Evolutionary conservation across 1,284 basidiomycete species (phyloP).

Genomic region (Inonotus hispidus): DNA sequence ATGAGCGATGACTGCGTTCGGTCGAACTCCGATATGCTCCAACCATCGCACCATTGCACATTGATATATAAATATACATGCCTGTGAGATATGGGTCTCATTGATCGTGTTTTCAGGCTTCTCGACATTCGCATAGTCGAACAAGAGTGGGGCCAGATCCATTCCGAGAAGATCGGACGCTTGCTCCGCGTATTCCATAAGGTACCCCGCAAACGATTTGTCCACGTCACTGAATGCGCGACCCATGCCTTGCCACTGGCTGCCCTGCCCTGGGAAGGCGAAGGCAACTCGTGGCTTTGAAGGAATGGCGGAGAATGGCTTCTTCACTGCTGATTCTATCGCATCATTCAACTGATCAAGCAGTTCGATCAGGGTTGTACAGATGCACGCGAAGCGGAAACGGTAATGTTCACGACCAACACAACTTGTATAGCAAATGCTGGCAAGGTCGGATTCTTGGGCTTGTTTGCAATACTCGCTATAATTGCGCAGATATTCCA

Average conservation of each 20-base stretch:
- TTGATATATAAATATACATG: slow-evolving; percentile 34
- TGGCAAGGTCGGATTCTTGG: slow-evolving; percentile 25
- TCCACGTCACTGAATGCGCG: slow-evolving; percentile 28
- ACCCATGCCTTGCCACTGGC: slow-evolving; percentile 34
- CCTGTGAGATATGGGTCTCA: slow-evolving; percentile 30
- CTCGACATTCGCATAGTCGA: slow-evolving; percentile 23
- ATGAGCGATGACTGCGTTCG: slow-evolving; percentile 31
- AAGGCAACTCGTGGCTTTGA: slow-evolving; percentile 25
- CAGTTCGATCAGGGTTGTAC: slow-evolving; percentile 29
- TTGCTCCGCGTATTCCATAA: slow-evolving; percentile 26
- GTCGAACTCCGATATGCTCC: slow-evolving; percentile 26
- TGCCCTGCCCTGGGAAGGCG: slow-evolving; percentile 34
- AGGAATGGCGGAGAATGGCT: slow-evolving; percentile 11
- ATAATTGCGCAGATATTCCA: slow-evolving; percentile 28
- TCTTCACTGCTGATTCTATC: slow-evolving; percentile 1
- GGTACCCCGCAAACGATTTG: slow-evolving; percentile 27
- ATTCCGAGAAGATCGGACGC: slow-evolving; percentile 18
- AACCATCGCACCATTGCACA: slow-evolving; percentile 31
- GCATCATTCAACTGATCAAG: slow-evolving; percentile 28
- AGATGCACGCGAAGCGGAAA: slow-evolving; percentile 31
- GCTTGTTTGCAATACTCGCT: slow-evolving; percentile 28
- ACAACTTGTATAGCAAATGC: slow-evolving; percentile 33
- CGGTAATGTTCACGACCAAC: slow-evolving; percentile 34
- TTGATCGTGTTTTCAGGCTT: slow-evolving; percentile 23
- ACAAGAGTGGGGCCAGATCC: slow-evolving; percentile 2